Conservation (phyloP, 2,329 filamentous ascomycete genomes). For the Mycosphaerella sp. region DNA sequence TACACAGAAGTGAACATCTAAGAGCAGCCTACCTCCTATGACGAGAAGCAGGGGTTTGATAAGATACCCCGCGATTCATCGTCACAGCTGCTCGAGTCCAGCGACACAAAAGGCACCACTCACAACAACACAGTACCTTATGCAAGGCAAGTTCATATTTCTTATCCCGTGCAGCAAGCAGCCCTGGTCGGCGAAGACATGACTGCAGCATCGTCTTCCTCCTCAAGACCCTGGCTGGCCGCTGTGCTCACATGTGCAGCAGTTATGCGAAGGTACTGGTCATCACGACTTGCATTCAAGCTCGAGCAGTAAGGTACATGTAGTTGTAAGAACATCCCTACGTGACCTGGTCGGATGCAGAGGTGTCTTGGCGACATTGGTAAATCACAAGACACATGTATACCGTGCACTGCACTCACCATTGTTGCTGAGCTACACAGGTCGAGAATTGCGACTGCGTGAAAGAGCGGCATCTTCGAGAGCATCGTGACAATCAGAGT, state of each 20-base stretch:
- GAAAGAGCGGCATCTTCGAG: background rate
- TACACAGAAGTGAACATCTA: slow-evolving; percentile 1
- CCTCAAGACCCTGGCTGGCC: background rate
- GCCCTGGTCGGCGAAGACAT: background rate
- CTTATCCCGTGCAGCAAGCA: background rate
- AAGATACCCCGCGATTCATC: slow-evolving; percentile 1
- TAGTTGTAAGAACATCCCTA: background rate
- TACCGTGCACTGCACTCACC: background rate
- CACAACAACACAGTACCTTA: background rate
- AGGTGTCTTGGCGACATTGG: background rate
- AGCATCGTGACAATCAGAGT: background rate
- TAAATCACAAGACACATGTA: background rate
- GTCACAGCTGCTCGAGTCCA: background rate
- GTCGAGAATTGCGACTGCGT: background rate
- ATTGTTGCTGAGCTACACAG: background rate
- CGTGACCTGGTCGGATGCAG: background rate
- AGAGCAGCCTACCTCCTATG: background rate
- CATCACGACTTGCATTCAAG: background rate
- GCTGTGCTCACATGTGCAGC: too few relatives aligned
- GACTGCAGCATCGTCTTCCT: background rate
- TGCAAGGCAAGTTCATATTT: background rate
- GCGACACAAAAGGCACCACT: background rate
- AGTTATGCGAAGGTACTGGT: background rate
- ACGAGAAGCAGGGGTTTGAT: background rate
- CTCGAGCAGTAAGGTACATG: background rate